Conservation (phyloP, 331 rosid genomes). For the Spiraea crenata region DNA sequence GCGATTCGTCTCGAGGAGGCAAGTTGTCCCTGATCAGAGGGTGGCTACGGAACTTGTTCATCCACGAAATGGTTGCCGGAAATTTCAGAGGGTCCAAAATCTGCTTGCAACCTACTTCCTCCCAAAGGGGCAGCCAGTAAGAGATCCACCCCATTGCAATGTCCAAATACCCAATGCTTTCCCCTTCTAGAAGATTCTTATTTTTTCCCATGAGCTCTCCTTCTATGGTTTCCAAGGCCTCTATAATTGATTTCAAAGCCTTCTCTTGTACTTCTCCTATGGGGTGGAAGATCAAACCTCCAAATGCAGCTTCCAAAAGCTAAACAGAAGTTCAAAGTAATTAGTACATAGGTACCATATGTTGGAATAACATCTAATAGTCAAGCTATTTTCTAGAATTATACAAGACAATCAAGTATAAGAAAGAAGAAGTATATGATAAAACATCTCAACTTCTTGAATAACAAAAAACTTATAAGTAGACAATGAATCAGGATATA, state of each 20-base stretch:
- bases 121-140: slow-evolving; percentile 14
- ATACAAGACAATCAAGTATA: no score
- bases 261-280: slow-evolving; percentile 6
- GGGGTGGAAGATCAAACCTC: background rate
- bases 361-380: no score
- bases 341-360: no score
- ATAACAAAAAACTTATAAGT: no score
- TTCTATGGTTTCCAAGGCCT: slow-evolving; percentile 15
- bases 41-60: background rate
- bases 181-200: slow-evolving; percentile 10
- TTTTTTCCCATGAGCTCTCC: slow-evolving; percentile 11
- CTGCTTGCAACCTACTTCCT: slow-evolving; percentile 12
- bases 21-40: slow-evolving; percentile 13
- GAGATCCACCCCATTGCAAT: slow-evolving; percentile 21
- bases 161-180: slow-evolving; percentile 19
- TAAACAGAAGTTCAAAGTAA: background rate
- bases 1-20: slow-evolving; percentile 11
- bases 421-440: no score
- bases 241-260: slow-evolving; percentile 4
- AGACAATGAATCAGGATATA: no score
- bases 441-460: no score
- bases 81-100: slow-evolving; percentile 18
- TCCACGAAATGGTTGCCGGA: slow-evolving; percentile 6
- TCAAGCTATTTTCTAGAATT: no score
- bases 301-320: background rate